These are phyloP conservation scores for Rhinocladiella mackenziei DNA, from an alignment of 2,329 filamentous ascomycete species.

Conservation along the genomic window DNA sequence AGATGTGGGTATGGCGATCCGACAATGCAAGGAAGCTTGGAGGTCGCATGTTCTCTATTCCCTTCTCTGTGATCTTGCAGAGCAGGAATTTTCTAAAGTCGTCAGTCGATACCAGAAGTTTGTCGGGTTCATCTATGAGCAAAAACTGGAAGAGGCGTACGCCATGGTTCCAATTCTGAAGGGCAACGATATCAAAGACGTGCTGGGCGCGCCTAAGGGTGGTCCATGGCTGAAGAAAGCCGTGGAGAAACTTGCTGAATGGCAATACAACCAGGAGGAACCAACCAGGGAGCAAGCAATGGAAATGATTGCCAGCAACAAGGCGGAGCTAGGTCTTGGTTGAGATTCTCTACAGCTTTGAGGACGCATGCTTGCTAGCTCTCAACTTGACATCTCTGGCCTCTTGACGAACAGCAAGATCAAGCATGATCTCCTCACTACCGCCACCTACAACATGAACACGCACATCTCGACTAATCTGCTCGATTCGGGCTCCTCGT, in stretches of 20 bases:
- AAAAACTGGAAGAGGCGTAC: constrained; percentile 49
- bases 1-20: constrained; percentile 27
- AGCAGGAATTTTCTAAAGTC: constrained; percentile 12
- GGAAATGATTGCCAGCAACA: constrained; percentile 53
- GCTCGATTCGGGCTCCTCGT: constrained; percentile 66
- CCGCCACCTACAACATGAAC: constrained; percentile 63
- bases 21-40: constrained; percentile 27
- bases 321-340: constrained; percentile 40
- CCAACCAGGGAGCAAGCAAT: constrained; percentile 24
- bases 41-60: constrained; percentile 27
- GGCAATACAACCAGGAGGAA: constrained; percentile 72
- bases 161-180: constrained; percentile 61
- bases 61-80: constrained; percentile 21
- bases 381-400: constrained; percentile 58
- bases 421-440: constrained; percentile 68
- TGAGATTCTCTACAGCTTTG: constrained; percentile 24
- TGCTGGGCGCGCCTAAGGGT: constrained; percentile 61
- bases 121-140: constrained; percentile 48
- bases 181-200: constrained; percentile 67
- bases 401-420: constrained; percentile 65
- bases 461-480: constrained; percentile 61
- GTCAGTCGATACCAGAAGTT: constrained; percentile 49
- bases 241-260: constrained; percentile 74
- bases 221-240: constrained; percentile 82
- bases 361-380: constrained; percentile 19